Conservation (phyloP, 2,329 filamentous ascomycete genomes). For the Nemania serpens region DNA sequence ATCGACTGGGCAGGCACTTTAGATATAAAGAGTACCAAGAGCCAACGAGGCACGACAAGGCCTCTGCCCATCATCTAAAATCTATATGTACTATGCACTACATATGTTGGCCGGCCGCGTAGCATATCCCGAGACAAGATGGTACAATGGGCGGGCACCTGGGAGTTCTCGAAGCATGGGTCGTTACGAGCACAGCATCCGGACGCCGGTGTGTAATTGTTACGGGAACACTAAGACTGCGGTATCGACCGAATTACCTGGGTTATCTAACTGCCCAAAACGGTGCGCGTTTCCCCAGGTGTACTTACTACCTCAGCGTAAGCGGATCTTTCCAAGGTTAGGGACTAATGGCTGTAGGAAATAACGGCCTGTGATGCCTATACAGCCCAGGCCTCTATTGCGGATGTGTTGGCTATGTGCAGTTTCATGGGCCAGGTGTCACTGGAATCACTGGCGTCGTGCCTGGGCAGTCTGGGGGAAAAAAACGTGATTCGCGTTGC, state of each 20-base stretch:
- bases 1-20: background rate
- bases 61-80: constrained; percentile 5
- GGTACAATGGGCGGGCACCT: background rate
- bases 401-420: background rate
- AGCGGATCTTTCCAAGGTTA: too few species aligned
- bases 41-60: background rate
- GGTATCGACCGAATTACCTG: background rate
- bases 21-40: background rate
- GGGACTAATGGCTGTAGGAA: too few species aligned
- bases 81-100: background rate
- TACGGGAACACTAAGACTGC: background rate
- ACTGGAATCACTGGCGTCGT: constrained; percentile 17
- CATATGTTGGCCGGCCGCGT: constrained; percentile 14
- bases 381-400: background rate
- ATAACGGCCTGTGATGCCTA: background rate
- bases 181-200: background rate
- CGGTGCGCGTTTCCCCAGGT: background rate
- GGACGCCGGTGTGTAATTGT: constrained; percentile 1
- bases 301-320: background rate
- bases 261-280: background rate
- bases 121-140: constrained; percentile 21
- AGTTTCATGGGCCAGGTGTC: constrained; percentile 4
- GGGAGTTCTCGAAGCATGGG: background rate
- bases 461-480: constrained; percentile 25
- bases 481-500: constrained; percentile 28